phyloP scores from a whole-genome alignment of 129 eudicot genomes.

The Lactuca sativa region DNA sequence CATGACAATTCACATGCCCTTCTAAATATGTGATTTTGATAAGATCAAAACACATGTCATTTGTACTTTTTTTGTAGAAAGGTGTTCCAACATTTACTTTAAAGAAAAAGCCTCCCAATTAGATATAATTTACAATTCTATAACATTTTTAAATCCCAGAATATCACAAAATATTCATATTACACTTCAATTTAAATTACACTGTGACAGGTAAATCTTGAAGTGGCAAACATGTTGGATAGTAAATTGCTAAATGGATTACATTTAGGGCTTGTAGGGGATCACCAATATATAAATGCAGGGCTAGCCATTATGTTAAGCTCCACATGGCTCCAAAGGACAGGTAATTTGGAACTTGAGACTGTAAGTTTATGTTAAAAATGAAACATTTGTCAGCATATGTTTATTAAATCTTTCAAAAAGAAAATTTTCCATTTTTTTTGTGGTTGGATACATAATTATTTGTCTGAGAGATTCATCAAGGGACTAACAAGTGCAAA shows the following conservation, averaged over 20 bases:
- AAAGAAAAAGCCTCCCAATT: slow-evolving; percentile 62
- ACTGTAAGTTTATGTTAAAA: slow-evolving; percentile 46
- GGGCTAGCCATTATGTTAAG: slow-evolving; percentile 87
- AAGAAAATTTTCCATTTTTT: slow-evolving; percentile 1
- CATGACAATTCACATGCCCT: not conserved
- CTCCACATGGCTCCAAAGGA: slow-evolving; percentile 78
- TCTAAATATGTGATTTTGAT: not conserved
- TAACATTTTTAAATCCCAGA: too few species aligned
- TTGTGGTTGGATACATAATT: slow-evolving; percentile 42
- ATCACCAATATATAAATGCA: slow-evolving; percentile 86
- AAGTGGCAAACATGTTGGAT: slow-evolving; percentile 64
- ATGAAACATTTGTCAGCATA: not conserved
- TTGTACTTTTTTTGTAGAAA: slow-evolving; percentile 35
- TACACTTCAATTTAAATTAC: slow-evolving; percentile 4
- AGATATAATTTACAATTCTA: slow-evolving; percentile 51
- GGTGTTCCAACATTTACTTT: slow-evolving; percentile 87
- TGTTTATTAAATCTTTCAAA: not conserved
- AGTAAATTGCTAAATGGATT: slow-evolving; percentile 54
- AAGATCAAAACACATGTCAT: not conserved
- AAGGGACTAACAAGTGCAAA: slow-evolving; percentile 74
- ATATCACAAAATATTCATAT: too few species aligned
- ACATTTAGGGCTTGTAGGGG: slow-evolving; percentile 85
- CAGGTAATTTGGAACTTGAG: slow-evolving; percentile 57
- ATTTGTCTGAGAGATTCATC: slow-evolving; percentile 72
- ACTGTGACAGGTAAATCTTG: slow-evolving; percentile 63